Evolutionary conservation across 2,329 filamentous ascomycete species (phyloP).

Genomic region (Sclerotiophoma versabilis): DNA sequence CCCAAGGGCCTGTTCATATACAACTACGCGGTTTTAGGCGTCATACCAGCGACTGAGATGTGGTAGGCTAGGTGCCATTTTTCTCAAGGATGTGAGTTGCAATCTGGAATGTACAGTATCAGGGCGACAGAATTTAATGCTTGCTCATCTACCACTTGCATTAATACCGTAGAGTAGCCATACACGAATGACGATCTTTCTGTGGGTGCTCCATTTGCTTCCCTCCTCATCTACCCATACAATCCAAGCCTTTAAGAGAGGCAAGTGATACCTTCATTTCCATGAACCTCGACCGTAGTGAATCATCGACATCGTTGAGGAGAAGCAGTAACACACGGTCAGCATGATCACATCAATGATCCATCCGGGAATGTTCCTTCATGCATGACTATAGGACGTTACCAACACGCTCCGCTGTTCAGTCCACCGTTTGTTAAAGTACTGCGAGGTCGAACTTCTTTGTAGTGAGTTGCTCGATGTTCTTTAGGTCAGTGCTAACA

Average conservation of each 20-base stretch:
- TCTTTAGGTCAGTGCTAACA: not conserved
- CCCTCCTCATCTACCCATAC: no score
- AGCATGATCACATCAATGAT: no score
- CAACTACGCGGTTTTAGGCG: not conserved
- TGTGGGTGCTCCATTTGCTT: no score
- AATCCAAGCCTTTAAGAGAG: no score
- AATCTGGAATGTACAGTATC: constrained; percentile 6
- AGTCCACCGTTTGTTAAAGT: not conserved
- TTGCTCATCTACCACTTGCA: not conserved
- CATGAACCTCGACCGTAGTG: no score
- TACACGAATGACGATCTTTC: not conserved
- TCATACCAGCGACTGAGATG: not conserved
- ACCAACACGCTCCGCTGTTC: no score
- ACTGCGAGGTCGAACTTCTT: not conserved
- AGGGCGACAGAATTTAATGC: not conserved
- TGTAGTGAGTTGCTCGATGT: not conserved
- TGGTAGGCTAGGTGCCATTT: constrained; percentile 4
- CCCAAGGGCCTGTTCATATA: not conserved
- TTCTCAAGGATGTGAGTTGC: not conserved
- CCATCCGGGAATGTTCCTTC: no score
- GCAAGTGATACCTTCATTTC: no score
- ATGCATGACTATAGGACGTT: no score
- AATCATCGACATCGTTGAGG: no score
- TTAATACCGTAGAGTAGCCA: not conserved
- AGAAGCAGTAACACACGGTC: no score